Evolutionary conservation across 1,139 yeast species (phyloP).

Genomic region (Sugiyamaella paludigena): DNA sequence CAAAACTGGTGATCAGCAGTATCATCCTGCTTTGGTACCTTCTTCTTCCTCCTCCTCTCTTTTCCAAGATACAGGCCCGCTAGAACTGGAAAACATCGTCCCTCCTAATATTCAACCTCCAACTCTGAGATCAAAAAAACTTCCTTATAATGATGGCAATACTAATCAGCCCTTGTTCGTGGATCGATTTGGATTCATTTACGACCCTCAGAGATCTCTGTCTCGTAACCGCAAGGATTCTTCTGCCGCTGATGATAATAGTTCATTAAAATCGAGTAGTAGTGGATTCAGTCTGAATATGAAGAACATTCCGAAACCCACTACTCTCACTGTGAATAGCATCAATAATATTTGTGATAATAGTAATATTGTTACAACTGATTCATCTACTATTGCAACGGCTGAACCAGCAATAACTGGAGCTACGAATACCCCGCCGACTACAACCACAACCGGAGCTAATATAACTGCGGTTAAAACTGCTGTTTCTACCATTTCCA

Average conservation of each 20-base stretch:
- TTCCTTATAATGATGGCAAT: constrained; percentile 21
- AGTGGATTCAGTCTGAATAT: constrained; percentile 18
- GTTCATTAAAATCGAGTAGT: constrained; percentile 5
- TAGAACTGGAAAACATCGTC: constrained; percentile 48
- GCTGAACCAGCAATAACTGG: no score
- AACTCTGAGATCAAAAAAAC: constrained; percentile 29
- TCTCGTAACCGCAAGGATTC: neutral
- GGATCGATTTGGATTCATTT: constrained; percentile 54
- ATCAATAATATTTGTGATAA: neutral
- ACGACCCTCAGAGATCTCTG: constrained; percentile 16
- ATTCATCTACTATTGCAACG: no score
- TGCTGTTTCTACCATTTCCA: no score
- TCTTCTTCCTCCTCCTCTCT: constrained; percentile 10
- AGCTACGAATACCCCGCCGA: neutral
- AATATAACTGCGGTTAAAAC: no score
- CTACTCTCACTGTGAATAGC: constrained; percentile 3
- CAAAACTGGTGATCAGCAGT: neutral
- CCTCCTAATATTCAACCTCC: constrained; percentile 40
- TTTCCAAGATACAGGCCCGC: constrained; percentile 38
- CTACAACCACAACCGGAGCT: neutral
- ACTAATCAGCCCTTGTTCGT: constrained; percentile 31
- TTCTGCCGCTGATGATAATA: neutral
- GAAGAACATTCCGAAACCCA: constrained; percentile 5
- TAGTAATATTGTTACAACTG: no score
- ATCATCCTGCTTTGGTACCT: neutral